Percentiles rank a stretch among this genome's conserved stretches.
Conservation (phyloP, 2,329 filamentous ascomycete genomes). For the Chaetomiaceae sp. region DNA sequence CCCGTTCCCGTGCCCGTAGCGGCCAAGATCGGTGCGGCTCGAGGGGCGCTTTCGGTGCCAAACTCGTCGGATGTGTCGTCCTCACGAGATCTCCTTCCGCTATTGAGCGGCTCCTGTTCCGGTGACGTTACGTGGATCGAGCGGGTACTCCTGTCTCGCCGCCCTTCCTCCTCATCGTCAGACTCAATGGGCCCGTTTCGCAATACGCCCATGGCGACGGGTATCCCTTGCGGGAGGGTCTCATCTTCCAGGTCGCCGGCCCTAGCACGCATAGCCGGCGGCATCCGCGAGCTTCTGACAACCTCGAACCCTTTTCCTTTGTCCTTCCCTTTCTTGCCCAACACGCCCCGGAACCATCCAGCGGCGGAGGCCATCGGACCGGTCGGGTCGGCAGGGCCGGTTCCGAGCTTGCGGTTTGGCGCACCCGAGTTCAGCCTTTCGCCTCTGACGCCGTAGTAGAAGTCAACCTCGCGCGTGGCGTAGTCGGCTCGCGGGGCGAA, state of each 20-base stretch:
- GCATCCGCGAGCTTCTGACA: slow-evolving; percentile 81
- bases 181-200: slow-evolving; percentile 58
- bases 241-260: slow-evolving; percentile 56
- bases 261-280: slow-evolving; percentile 60
- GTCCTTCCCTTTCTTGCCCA: slow-evolving; percentile 83
- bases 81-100: slow-evolving; percentile 40
- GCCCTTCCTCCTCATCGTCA: slow-evolving; percentile 49
- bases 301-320: slow-evolving; percentile 97
- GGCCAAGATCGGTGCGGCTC: slow-evolving; percentile 51
- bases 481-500: slow-evolving; percentile 70
- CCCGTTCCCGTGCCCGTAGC: slow-evolving; percentile 52
- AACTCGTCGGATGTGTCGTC: slow-evolving; percentile 42
- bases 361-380: slow-evolving; percentile 83
- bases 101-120: slow-evolving; percentile 38
- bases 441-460: slow-evolving; percentile 90
- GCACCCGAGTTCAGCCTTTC: slow-evolving; percentile 77
- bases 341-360: slow-evolving; percentile 76
- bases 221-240: slow-evolving; percentile 59
- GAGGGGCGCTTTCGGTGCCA: slow-evolving; percentile 37
- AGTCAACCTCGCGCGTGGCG: slow-evolving; percentile 88
- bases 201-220: slow-evolving; percentile 56
- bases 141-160: slow-evolving; percentile 27
- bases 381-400: slow-evolving; percentile 89
- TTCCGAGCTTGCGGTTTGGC: slow-evolving; percentile 79
- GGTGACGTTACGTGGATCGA: slow-evolving; percentile 29